These are phyloP conservation scores for Phytopythium sindhum DNA, from an alignment of 352 stramenopile genomes.

Conservation along the genomic window DNA sequence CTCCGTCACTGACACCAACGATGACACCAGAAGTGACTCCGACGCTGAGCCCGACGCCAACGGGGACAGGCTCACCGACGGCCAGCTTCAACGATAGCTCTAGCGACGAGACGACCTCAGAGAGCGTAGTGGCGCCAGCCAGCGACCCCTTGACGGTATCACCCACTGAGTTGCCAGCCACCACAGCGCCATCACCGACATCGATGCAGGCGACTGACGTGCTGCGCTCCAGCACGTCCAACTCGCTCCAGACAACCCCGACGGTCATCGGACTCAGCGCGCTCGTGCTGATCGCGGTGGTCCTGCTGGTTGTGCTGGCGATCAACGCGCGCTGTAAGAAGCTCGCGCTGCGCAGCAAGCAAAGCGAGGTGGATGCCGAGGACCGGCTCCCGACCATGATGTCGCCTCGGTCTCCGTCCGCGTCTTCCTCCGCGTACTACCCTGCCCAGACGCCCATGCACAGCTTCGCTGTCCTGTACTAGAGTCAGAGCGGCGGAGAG, in stretches of 20 bases:
- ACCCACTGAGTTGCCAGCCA: background rate
- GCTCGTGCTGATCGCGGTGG: background rate
- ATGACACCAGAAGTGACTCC: slow-evolving; percentile 9
- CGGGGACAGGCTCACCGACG: background rate
- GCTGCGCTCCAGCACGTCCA: background rate
- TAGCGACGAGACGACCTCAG: slow-evolving; percentile 2
- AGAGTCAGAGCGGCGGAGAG: background rate
- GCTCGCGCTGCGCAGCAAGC: background rate
- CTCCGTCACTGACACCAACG: slow-evolving; percentile 5
- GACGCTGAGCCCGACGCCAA: background rate
- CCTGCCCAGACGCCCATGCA: background rate
- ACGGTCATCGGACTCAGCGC: slow-evolving; percentile 2
- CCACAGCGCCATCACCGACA: background rate
- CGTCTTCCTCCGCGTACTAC: background rate
- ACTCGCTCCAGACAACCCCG: background rate
- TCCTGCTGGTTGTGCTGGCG: background rate
- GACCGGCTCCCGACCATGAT: slow-evolving; percentile 6
- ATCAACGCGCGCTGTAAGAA: slow-evolving; percentile 3
- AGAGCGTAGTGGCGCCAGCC: background rate
- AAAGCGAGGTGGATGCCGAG: background rate
- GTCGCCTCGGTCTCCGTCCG: slow-evolving; percentile 3
- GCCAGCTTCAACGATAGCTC: background rate
- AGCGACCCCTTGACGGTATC: background rate
- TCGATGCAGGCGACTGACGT: background rate
- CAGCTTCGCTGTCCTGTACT: background rate